These are phyloP conservation scores for Halophytophthora batemanensis DNA, from an alignment of 352 stramenopile genomes.

Conservation along the genomic window DNA sequence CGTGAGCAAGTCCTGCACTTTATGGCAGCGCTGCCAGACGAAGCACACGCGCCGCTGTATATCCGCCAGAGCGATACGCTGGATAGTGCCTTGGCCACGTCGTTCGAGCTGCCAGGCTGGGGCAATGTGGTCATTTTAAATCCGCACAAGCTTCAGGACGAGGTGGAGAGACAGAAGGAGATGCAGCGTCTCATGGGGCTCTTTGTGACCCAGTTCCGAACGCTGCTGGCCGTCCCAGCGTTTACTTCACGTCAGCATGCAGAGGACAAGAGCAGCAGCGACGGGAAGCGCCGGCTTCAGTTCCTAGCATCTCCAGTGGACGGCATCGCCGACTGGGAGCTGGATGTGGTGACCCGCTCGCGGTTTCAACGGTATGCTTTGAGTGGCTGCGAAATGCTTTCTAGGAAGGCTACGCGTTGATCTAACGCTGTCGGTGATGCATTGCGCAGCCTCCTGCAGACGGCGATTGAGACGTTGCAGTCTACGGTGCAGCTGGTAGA, in stretches of 20 bases:
- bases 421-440: background rate
- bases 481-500: conserved; percentile 71
- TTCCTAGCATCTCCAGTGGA: conserved; percentile 52
- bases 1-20: conserved; percentile 77
- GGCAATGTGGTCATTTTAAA: conserved; percentile 64
- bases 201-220: conserved; percentile 64
- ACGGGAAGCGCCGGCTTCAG: conserved; percentile 10
- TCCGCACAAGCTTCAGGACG: conserved; percentile 15
- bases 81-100: conserved; percentile 25
- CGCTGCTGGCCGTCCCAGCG: conserved; percentile 52
- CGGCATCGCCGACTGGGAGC: conserved; percentile 70
- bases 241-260: conserved; percentile 40
- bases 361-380: conserved; percentile 40
- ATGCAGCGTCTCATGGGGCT: conserved; percentile 62
- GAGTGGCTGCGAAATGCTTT: background rate
- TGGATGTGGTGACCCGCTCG: conserved; percentile 48
- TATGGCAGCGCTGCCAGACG: conserved; percentile 59
- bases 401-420: too few species aligned
- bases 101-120: conserved; percentile 74
- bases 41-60: conserved; percentile 44
- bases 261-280: conserved; percentile 10
- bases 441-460: conserved; percentile 38
- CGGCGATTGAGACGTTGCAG: conserved; percentile 61
- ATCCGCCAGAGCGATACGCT: conserved; percentile 30
- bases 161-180: conserved; percentile 20